Percentiles rank a stretch among this genome's conserved stretches.
Conservation (phyloP, 176 grass and related monocot genomes). For the Oryza longistaminata region DNA sequence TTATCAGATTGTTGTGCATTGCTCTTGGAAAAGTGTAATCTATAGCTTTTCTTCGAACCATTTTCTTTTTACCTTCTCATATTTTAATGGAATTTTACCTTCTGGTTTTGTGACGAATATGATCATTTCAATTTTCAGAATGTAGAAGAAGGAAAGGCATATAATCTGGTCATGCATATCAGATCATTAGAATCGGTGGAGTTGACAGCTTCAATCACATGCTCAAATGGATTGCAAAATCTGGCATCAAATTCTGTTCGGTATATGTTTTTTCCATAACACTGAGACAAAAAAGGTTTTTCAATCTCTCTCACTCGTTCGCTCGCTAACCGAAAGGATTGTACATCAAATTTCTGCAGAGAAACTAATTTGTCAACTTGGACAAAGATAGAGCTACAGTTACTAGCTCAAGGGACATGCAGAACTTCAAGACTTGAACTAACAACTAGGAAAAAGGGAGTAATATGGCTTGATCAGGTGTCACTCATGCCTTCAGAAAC, state of each 20-base stretch:
- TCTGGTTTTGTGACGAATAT: neutral
- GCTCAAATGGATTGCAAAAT: conserved; percentile 15
- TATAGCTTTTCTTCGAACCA: too few relatives aligned
- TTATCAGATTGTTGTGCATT: too few relatives aligned
- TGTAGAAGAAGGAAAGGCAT: conserved; percentile 74
- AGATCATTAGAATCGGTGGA: conserved; percentile 45
- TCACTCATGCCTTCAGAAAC: conserved; percentile 55
- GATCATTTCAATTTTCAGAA: conserved; percentile 54
- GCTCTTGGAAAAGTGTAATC: too few relatives aligned
- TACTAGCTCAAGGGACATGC: conserved; percentile 40
- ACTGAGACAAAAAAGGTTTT: neutral
- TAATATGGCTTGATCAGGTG: conserved; percentile 59
- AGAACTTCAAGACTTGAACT: conserved; percentile 49
- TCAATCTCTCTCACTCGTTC: too few relatives aligned
- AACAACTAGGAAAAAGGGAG: conserved; percentile 41
- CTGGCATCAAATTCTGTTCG: conserved; percentile 13
- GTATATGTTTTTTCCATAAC: neutral
- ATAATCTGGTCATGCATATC: conserved; percentile 68
- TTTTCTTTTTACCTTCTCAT: too few relatives aligned
- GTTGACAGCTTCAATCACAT: conserved; percentile 54
- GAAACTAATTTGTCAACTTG: conserved; percentile 2
- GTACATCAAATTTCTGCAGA: neutral
- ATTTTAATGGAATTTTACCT: too few relatives aligned
- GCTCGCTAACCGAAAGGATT: too few relatives aligned
- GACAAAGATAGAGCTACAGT: conserved; percentile 37